A percentile compares a stretch with the other conserved stretches of the same genome.
Evolutionary conservation across 2,329 filamentous ascomycete genomes (phyloP).

Genomic region (Hypomyces perniciosus): DNA sequence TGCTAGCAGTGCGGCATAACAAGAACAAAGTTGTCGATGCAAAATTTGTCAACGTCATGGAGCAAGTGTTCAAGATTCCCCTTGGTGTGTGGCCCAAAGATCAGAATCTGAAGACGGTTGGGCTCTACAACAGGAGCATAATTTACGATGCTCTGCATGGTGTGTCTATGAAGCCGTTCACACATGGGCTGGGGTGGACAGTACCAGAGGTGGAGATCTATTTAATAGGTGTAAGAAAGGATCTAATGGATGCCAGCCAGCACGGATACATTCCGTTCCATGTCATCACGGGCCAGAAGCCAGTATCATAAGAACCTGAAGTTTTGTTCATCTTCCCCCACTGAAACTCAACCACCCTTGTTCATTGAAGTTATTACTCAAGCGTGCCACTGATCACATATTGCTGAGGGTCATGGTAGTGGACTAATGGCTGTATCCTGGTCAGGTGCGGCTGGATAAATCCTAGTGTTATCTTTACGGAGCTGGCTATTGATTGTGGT

Average conservation of each 20-base stretch:
- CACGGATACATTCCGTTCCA: constrained; percentile 16
- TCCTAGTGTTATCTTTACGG: too few species aligned
- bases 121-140: constrained; percentile 25
- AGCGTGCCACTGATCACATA: too few species aligned
- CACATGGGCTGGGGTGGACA: constrained; percentile 28
- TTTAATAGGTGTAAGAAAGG: constrained; percentile 27
- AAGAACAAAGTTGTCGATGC: constrained; percentile 24
- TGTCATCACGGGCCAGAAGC: constrained; percentile 16
- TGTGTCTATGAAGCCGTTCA: constrained; percentile 30
- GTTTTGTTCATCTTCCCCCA: neutral
- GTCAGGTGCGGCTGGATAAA: too few species aligned
- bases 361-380: too few species aligned
- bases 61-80: constrained; percentile 38
- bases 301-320: constrained; percentile 3
- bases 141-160: constrained; percentile 27
- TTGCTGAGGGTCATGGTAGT: too few species aligned
- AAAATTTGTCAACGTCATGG: constrained; percentile 36
- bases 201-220: constrained; percentile 29
- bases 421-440: too few species aligned
- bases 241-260: constrained; percentile 22
- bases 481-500: too few species aligned
- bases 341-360: neutral
- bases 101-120: constrained; percentile 39
- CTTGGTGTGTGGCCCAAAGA: constrained; percentile 44
- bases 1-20: constrained; percentile 25